Percentiles rank a stretch among this genome's conserved stretches.
phyloP scores from a whole-genome alignment of 768 basidiomycete species.

The Leccinum barrowsii region DNA sequence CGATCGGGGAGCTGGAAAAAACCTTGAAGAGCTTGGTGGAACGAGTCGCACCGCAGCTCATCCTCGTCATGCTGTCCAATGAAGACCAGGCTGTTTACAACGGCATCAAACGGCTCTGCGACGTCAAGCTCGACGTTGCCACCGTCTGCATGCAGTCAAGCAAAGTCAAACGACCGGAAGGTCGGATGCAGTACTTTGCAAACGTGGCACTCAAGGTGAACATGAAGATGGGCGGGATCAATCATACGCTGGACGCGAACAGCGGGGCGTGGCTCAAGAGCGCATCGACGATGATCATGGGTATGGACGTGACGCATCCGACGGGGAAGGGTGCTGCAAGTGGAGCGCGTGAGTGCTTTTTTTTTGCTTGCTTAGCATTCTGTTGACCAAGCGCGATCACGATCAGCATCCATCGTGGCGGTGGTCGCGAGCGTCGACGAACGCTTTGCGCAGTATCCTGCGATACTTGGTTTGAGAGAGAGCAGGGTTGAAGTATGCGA shows the following conservation, averaged over 20 bases:
- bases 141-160: constrained; percentile 70
- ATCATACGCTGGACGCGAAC: constrained; percentile 41
- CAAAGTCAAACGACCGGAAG: constrained; percentile 54
- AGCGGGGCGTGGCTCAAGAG: constrained; percentile 39
- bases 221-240: constrained; percentile 54
- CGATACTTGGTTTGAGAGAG: constrained; percentile 43
- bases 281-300: constrained; percentile 50
- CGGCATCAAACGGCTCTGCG: constrained; percentile 48
- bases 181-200: constrained; percentile 50
- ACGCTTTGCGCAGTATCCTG: constrained; percentile 47
- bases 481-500: constrained; percentile 62
- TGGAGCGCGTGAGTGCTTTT: constrained; percentile 35
- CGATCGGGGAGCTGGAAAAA: constrained; percentile 34
- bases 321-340: constrained; percentile 56
- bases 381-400: neutral
- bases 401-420: constrained; percentile 46
- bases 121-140: constrained; percentile 44
- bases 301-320: constrained; percentile 69
- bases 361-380: neutral
- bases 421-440: constrained; percentile 50
- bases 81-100: constrained; percentile 48
- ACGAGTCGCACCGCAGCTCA: constrained; percentile 8
- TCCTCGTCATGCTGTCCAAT: constrained; percentile 47
- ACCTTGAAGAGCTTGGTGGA: neutral
- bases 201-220: constrained; percentile 56